Evolutionary conservation across 139 green algal genomes (phyloP).

Genomic region (Closterium sp.): DNA sequence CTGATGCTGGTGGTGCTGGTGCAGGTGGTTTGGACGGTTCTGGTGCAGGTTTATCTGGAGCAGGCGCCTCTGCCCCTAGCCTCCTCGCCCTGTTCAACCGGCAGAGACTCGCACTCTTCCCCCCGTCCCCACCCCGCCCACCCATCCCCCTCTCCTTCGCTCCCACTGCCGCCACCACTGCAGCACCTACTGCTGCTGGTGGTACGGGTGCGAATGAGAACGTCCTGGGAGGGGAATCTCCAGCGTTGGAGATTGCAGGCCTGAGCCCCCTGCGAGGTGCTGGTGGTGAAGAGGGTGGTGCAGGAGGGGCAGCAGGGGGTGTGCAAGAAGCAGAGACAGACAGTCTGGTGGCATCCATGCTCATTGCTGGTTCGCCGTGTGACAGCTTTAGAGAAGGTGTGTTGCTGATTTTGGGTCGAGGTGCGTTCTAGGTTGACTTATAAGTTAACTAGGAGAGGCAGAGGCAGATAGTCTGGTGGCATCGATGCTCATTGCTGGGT

Average conservation of each 20-base stretch:
- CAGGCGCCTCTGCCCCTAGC: background rate
- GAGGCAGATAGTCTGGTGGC: background rate
- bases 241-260: background rate
- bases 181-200: background rate
- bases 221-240: background rate
- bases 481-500: background rate
- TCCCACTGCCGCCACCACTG: no score
- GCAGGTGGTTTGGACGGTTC: background rate
- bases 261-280: background rate
- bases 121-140: background rate
- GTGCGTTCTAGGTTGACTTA: no score
- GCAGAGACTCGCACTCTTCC: background rate
- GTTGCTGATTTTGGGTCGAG: no score
- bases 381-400: background rate
- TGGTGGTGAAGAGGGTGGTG: no score
- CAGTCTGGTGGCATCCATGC: background rate
- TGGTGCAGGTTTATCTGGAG: background rate
- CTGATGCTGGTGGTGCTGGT: background rate
- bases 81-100: background rate
- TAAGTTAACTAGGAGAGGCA: no score
- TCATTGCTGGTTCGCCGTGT: no score
- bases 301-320: background rate
- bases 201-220: background rate
- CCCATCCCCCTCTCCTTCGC: background rate
- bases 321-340: background rate